phyloP scores from a whole-genome alignment of 345 rosid species.

The Atalantia buxifolia region DNA sequence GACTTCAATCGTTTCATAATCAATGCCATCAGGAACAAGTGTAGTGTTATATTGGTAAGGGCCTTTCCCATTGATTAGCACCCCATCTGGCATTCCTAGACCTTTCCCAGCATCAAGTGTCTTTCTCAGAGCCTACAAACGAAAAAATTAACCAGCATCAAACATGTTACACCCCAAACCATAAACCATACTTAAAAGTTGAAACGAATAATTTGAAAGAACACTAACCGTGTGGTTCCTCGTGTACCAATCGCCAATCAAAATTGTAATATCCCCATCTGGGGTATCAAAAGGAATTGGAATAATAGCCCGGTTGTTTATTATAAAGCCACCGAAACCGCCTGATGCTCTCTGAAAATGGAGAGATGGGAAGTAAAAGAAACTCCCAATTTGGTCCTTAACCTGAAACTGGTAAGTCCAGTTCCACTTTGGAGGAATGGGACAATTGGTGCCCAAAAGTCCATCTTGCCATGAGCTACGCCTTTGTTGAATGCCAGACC shows the following conservation, averaged over 20 bases:
- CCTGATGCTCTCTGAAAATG: conserved; percentile 93
- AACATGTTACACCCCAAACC: not conserved
- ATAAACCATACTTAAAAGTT: not conserved
- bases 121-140: conserved; percentile 80
- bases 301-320: conserved; percentile 73
- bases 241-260: conserved; percentile 95
- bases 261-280: conserved; percentile 67
- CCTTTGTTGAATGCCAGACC: conserved; percentile 94
- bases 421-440: conserved; percentile 99
- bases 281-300: conserved; percentile 86
- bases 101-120: conserved; percentile 85
- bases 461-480: conserved; percentile 99
- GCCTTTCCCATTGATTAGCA: conserved; percentile 96
- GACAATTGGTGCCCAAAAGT: conserved; percentile 89
- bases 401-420: conserved; percentile 99
- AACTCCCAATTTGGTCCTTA: conserved; percentile 97
- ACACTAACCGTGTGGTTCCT: conserved; percentile 87
- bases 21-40: conserved; percentile 77
- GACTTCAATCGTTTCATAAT: conserved; percentile 71
- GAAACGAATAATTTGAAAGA: not conserved
- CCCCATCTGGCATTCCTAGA: conserved; percentile 96
- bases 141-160: conserved; percentile 10
- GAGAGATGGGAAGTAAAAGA: conserved; percentile 97
- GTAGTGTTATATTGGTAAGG: conserved; percentile 86
- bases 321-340: conserved; percentile 81